Evolutionary conservation across 805 yeast genomes (phyloP), one percentile per base, ranked within the genome.

Genomic region (Saccharomycopsis sp.): DNA sequence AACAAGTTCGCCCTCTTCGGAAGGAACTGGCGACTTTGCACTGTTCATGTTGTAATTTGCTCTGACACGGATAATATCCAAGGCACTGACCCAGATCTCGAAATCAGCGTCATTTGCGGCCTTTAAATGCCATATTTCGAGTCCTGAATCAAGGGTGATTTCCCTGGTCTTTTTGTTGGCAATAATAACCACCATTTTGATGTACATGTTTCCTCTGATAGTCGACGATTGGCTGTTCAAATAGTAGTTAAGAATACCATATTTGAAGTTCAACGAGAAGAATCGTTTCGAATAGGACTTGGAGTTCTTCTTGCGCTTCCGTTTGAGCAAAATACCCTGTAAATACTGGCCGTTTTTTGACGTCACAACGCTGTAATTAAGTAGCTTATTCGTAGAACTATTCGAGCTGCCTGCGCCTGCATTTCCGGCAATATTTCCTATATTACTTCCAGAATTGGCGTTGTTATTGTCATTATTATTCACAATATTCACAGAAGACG

Each of bases 51-150:
- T 47, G 35, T 58, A 54, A 23, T 56, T 54, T 22, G 60, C 57
- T 47, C 60, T 54, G 8, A 52, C 22, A 35, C 69, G 54, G 19
- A 67, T 72, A 20, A 72, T 71, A 65, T 89, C 86, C 63, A 92
- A 80, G 1, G 96, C 96, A 56, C 83, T 78, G 14, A 87, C 81
- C 99, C 99, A 94, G 3, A 81, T 76, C 41, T 83, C 79, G 79
- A 90, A 94, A 63, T 87, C 92, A 3, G 78, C 75, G 9, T 72
- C 71, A 58, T 77, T 82, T 53, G 77, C 73, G 0, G 97, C 88
- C 65, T 87, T 89, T 61, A 93, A 75, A 44, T 83, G 84, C 98
- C 98, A 93, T 8, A 88, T 84, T 69, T 93, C 98, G 83, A 93
- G 85, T 1, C 98, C 98, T 0, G 97, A 90, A 69, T 94, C 97